Evolutionary conservation across 192 early-diverging fungal species (phyloP).

Genomic region (Backusella parvicylindrica): DNA sequence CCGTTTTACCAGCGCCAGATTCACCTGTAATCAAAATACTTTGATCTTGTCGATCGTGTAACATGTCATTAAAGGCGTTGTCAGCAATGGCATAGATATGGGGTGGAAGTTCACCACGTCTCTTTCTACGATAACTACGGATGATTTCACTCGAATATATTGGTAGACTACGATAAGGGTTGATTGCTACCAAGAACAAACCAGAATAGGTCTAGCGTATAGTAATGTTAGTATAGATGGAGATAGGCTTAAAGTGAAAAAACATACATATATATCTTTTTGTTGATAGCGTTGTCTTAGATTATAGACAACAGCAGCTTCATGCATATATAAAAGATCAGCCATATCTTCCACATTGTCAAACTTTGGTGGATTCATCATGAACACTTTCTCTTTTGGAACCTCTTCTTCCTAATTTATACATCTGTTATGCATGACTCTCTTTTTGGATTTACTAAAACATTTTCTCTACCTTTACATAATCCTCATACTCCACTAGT

Average conservation of each 20-base stretch:
- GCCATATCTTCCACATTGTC: constrained; percentile 99
- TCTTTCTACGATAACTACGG: constrained; percentile 64
- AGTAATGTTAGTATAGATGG: neutral
- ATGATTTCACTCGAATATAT: constrained; percentile 87
- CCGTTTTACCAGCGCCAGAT: constrained; percentile 98
- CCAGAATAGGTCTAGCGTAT: constrained; percentile 88
- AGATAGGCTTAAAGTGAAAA: neutral
- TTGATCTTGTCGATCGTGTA: constrained; percentile 90
- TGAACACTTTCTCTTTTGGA: constrained; percentile 68
- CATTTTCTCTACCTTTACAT: neutral
- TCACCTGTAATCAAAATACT: constrained; percentile 91
- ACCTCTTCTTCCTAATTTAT: neutral
- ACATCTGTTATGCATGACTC: neutral
- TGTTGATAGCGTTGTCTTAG: constrained; percentile 84
- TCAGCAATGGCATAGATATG: constrained; percentile 95
- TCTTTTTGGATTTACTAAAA: neutral
- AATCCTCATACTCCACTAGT: neutral
- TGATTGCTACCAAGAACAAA: constrained; percentile 96
- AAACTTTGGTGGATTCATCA: constrained; percentile 99
- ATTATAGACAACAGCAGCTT: constrained; percentile 96
- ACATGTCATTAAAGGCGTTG: constrained; percentile 92
- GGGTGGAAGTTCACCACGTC: constrained; percentile 70
- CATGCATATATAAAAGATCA: constrained; percentile 93
- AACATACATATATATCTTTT: constrained; percentile 89
- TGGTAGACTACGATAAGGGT: constrained; percentile 90